These are phyloP conservation scores for barley (Hordeum vulgare) DNA, from an alignment of 176 grass and related monocot species.

Conservation along the genomic window MorexV3_pseudomolecules_assembly NC_058524.1:163566464-163566963, in stretches of 20 bases:
- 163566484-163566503: conserved; percentile 47
- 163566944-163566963: conserved; percentile 77
- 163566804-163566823: conserved; percentile 45
- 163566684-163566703: conserved; percentile 73
- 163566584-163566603: conserved; percentile 37
- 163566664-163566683: conserved; percentile 62
- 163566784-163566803: conserved; percentile 55
- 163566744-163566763: conserved; percentile 75
- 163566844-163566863: conserved; percentile 77
- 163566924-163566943: conserved; percentile 71
- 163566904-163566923: conserved; percentile 95
- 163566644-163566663: conserved; percentile 49
- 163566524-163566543: conserved; percentile 50
- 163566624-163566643: conserved; percentile 72
- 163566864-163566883: conserved; percentile 85
- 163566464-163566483: conserved; percentile 30
- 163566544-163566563: conserved; percentile 36
- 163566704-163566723: conserved; percentile 41
- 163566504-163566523: conserved; percentile 65
- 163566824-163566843: conserved; percentile 86
- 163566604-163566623: conserved; percentile 78
- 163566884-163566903: conserved; percentile 80
- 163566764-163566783: conserved; percentile 67
- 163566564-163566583: conserved; percentile 22
- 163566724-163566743: conserved; percentile 73